Base-by-base conservation (phyloP, 2,329 filamentous ascomycete species). In the Fusarium tricinctum region DNA sequence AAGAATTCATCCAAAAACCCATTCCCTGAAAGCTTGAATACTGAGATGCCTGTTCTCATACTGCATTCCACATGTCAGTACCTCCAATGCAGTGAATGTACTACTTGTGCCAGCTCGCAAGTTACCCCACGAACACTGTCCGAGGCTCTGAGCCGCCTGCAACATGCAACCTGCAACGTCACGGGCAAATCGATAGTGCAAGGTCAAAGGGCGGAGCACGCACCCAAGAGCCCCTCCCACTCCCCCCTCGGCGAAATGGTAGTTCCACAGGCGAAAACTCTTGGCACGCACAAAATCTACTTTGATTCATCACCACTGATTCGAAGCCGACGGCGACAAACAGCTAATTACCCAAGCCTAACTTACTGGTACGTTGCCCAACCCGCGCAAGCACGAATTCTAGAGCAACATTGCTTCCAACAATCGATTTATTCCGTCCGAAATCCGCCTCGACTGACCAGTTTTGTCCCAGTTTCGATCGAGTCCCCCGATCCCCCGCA, bases 241-340 rank as follows among this genome's bases (percentile, higher is more conserved):
- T 17, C 60, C 14, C 17, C 33, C 38, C 45, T 74, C 77, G 77
- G 78, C 69, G 70, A 77, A 78, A 80, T 73, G 78, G 73, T 79
- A 76, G 74, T 76, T 80, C 78, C 78, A 75, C 70, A 74, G 66
- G 76, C 77, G 77, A 80, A 80, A 81, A 81, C 72, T 81, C 79
- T 81, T 81, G 79, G 79, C 79, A 81, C 80, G 80, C 80, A 81
- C 80, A 81, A 81, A 81, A 81, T 75, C 76, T 73, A 76, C 77
- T 76, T 75, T 73, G 72, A 75, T 74, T 74, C 72, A 77, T 76
- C 77, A 78, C 68, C 73, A 78, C 68, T 69, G 71, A 62, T 68
- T 69, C 57, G 69, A 73, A 77, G 70, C 71, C 72, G 76, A 75
- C 75, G 76, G 76, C 76, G 77, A 78, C 74, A 77, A 68, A 75